These are phyloP conservation scores for Naumovozyma baii DNA, from an alignment of 805 yeast species.

Conservation along the genomic window DNA sequence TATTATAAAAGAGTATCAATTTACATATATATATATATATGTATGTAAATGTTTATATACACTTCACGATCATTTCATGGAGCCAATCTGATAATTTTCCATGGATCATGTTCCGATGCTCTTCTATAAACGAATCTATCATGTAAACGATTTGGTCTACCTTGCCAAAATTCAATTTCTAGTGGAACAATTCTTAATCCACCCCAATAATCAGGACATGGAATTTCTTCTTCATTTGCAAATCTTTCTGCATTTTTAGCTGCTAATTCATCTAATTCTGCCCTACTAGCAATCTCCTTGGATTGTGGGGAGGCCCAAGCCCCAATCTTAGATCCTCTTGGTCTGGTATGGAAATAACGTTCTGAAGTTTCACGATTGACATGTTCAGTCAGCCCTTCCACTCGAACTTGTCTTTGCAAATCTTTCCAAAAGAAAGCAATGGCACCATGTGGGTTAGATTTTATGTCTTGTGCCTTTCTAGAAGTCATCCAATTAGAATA, in stretches of 20 bases:
- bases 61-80: too few species aligned
- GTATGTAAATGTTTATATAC: too few species aligned
- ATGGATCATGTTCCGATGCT: constrained; percentile 39
- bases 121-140: constrained; percentile 74
- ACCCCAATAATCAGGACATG: constrained; percentile 95
- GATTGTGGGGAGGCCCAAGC: constrained; percentile 97
- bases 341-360: constrained; percentile 76
- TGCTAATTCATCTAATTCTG: constrained; percentile 50
- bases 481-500: constrained; percentile 89
- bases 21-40: background rate
- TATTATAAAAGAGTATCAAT: too few species aligned
- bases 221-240: constrained; percentile 53
- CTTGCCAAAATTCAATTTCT: constrained; percentile 97
- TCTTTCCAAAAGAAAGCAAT: constrained; percentile 88
- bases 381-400: constrained; percentile 75
- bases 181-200: constrained; percentile 82
- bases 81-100: constrained; percentile 63
- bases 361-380: constrained; percentile 65
- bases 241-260: constrained; percentile 45
- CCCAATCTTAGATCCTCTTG: constrained; percentile 86
- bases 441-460: constrained; percentile 68
- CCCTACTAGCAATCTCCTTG: constrained; percentile 44
- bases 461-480: constrained; percentile 66
- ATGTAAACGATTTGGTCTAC: constrained; percentile 79
- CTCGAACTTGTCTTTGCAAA: constrained; percentile 83